Evolutionary conservation across 345 rosid species (phyloP), one percentile per base, ranked within the genome.

Genomic region (Acer saccharum): DNA sequence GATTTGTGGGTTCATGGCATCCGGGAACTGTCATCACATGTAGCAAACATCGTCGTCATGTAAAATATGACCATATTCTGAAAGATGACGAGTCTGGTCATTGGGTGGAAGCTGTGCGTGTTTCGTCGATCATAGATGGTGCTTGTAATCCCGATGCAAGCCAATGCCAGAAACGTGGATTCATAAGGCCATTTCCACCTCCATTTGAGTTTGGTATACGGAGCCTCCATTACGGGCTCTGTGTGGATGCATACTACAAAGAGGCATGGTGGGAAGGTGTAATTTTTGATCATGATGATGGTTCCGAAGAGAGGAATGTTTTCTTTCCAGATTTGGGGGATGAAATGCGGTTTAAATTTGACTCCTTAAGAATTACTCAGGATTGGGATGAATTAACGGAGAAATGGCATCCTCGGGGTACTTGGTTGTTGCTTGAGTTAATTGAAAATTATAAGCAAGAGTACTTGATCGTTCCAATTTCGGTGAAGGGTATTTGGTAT

Each of bases 241-340:
- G 97, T 46, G 97, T 94, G 27, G 98, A 94, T 80, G 90, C 80
- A 0, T 79, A 35, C 57, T 68, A 79, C 82, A 63, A 41, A 62
- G 95, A 89, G 0, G 87, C 89, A 48, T 93, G 97, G 97, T 91
- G 97, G 98, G 98, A 94, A 85, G 98, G 98, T 71, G 97, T 94
- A 46, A 13, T 93, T 72, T 90, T 91, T 29, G 95, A 94, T 79
- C 79, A 78, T 65, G 79, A 79, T 14, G 83, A 79, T 75, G 93
- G 87, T 48, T 76, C 77, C 1, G 83, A 83, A 48, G 68, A 84
- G 80, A 86, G 97, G 81, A 84, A 67, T 61, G 77, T 94, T 41
- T 93, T 92, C 85, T 94, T 94, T 80, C 98, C 98, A 1, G 96
- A 93, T 78, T 81, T 87, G 75, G 98, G 98, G 29, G 95, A 94